Conservation (phyloP, 176 grass and related monocot genomes). For the Oryza meyeriana region DNA sequence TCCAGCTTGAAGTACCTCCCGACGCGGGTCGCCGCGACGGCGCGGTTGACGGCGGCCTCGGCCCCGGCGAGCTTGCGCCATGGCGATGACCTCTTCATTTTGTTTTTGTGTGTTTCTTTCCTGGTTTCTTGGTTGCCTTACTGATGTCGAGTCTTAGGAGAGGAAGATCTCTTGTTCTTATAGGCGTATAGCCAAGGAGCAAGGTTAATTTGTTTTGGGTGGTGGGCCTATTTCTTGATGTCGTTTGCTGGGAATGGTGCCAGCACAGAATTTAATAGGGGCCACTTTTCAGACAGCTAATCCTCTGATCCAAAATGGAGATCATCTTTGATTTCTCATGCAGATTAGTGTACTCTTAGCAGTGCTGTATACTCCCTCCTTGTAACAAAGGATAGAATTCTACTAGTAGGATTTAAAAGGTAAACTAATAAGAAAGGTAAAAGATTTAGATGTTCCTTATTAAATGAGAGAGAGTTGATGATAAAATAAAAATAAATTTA, state of each 20-base stretch:
- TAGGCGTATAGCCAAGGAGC: background rate
- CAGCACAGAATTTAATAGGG: constrained; percentile 15
- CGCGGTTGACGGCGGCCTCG: constrained; percentile 42
- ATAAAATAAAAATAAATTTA: too few species aligned
- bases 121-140: background rate
- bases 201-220: background rate
- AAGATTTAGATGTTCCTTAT: too few species aligned
- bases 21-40: constrained; percentile 24
- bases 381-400: too few species aligned
- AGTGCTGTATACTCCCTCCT: too few species aligned
- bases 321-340: background rate
- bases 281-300: constrained; percentile 9
- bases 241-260: constrained; percentile 11
- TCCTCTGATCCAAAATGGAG: background rate
- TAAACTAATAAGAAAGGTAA: too few species aligned
- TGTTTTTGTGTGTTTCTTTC: background rate
- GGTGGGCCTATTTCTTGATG: background rate
- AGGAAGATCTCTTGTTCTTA: background rate
- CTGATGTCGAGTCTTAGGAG: background rate
- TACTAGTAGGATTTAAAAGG: too few species aligned
- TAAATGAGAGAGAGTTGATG: too few species aligned
- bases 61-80: constrained; percentile 26
- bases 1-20: constrained; percentile 70
- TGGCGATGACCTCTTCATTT: constrained; percentile 3
- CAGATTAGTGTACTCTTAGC: too few species aligned